phyloP scores from a whole-genome alignment of 805 yeast genomes.

The Scheffersomyces ergatensis region DNA sequence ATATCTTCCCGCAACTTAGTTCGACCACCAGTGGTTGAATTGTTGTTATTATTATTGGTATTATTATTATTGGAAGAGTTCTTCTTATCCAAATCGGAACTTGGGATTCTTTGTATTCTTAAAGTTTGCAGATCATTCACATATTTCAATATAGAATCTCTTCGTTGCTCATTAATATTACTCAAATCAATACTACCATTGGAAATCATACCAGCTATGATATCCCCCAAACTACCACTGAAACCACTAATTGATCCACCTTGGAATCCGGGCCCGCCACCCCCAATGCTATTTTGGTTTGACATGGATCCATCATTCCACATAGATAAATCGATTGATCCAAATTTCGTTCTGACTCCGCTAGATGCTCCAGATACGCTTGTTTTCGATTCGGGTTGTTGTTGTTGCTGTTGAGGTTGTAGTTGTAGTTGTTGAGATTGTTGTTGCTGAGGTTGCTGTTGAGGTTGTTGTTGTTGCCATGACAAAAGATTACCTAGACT shows the following conservation, averaged over 20 bases:
- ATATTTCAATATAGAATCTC: constrained; percentile 37
- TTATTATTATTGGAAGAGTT: background rate
- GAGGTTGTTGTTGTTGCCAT: constrained; percentile 22
- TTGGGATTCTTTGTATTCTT: constrained; percentile 9
- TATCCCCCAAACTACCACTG: constrained; percentile 29
- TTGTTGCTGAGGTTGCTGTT: constrained; percentile 20
- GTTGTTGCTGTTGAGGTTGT: constrained; percentile 17
- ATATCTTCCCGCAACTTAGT: constrained; percentile 38
- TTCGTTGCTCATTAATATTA: constrained; percentile 36
- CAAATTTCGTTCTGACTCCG: constrained; percentile 19
- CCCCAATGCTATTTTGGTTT: constrained; percentile 1
- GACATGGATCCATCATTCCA: constrained; percentile 5
- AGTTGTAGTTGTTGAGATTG: constrained; percentile 27
- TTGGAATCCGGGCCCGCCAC: constrained; percentile 5
- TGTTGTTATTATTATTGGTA: background rate
- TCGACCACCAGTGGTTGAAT: background rate
- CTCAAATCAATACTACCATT: constrained; percentile 38
- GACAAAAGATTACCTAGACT: constrained; percentile 27
- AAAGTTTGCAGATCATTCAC: constrained; percentile 30
- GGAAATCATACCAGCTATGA: constrained; percentile 28
- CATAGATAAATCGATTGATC: constrained; percentile 23
- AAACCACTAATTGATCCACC: constrained; percentile 26
- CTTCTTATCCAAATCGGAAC: background rate
- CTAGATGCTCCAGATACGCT: background rate
- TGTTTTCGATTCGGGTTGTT: constrained; percentile 6